Percentiles rank a stretch among this genome's conserved stretches.
Evolutionary conservation across 306 rosid genomes (phyloP).

Genomic region (Cucurbita moschata): DNA sequence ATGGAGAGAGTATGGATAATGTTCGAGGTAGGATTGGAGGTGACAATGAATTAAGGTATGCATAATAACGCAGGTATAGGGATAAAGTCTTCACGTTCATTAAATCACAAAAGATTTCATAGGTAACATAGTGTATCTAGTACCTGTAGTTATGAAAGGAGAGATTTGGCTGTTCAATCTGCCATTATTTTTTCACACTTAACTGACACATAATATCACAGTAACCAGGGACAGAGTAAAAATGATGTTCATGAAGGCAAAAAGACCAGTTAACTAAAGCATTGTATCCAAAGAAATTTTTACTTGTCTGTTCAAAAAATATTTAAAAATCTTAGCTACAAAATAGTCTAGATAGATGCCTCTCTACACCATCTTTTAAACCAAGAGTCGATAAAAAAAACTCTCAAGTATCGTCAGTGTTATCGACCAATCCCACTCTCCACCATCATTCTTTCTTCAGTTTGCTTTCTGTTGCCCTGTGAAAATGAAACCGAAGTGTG

Average conservation of each 20-base stretch:
- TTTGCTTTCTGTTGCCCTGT: too few species aligned
- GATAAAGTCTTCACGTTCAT: neutral
- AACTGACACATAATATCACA: neutral
- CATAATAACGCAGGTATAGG: neutral
- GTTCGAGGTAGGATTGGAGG: conserved; percentile 96
- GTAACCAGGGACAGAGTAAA: neutral
- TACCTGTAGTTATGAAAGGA: neutral
- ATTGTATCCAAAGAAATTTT: neutral
- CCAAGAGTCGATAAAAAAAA: too few species aligned
- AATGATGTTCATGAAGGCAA: neutral
- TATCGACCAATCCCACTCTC: too few species aligned
- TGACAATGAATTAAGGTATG: conserved; percentile 67
- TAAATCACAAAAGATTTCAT: neutral
- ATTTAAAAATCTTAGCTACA: neutral
- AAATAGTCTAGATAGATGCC: neutral
- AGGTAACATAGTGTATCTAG: neutral
- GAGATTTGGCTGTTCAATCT: neutral
- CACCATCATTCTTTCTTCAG: too few species aligned
- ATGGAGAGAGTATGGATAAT: conserved; percentile 96
- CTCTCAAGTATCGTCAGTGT: too few species aligned
- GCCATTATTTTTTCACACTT: neutral
- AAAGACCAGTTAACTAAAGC: neutral
- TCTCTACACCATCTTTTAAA: too few species aligned
- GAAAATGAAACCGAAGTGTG: too few species aligned
- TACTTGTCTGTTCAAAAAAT: neutral